Conservation (phyloP, 2,329 filamentous ascomycete species). For the Exophiala oligosperma region DNA sequence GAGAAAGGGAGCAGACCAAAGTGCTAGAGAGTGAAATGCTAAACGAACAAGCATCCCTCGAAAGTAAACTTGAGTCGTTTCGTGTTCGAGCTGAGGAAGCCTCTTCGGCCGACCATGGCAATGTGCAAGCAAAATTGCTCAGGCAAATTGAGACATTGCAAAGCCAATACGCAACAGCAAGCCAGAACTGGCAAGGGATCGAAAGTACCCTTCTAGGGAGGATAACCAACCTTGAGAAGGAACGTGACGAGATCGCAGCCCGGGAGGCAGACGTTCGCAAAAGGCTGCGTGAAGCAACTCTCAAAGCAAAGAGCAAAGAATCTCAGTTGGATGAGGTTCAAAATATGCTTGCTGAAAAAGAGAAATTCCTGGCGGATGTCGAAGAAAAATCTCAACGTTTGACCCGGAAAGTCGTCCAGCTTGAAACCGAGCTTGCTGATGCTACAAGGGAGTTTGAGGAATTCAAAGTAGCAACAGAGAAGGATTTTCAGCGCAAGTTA, state of each 20-base stretch:
- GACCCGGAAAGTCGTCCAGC: slow-evolving; percentile 41
- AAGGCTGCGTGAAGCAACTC: slow-evolving; percentile 82
- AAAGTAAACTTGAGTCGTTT: slow-evolving; percentile 87
- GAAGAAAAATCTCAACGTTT: slow-evolving; percentile 57
- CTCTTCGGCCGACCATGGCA: slow-evolving; percentile 76
- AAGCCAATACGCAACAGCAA: slow-evolving; percentile 90
- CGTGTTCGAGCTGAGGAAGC: slow-evolving; percentile 84
- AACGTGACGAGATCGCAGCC: slow-evolving; percentile 80
- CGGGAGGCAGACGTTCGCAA: slow-evolving; percentile 85
- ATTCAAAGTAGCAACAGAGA: slow-evolving; percentile 60
- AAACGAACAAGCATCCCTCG: slow-evolving; percentile 72
- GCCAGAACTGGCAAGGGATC: slow-evolving; percentile 97
- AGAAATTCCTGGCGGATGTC: slow-evolving; percentile 62
- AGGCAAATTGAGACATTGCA: slow-evolving; percentile 94
- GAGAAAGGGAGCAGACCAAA: slow-evolving; percentile 68
- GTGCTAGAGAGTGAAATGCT: slow-evolving; percentile 74
- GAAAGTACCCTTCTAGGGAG: slow-evolving; percentile 81
- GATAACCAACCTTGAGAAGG: slow-evolving; percentile 77
- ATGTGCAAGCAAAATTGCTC: slow-evolving; percentile 84
- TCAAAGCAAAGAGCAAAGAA: slow-evolving; percentile 68
- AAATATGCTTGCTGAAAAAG: slow-evolving; percentile 41
- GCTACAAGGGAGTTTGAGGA: slow-evolving; percentile 56
- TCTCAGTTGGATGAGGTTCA: slow-evolving; percentile 75
- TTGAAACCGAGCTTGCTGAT: slow-evolving; percentile 65
- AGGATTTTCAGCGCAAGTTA: slow-evolving; percentile 57